Evolutionary conservation across 352 stramenopile genomes (phyloP).

Genomic region (Pythium chondricola): DNA sequence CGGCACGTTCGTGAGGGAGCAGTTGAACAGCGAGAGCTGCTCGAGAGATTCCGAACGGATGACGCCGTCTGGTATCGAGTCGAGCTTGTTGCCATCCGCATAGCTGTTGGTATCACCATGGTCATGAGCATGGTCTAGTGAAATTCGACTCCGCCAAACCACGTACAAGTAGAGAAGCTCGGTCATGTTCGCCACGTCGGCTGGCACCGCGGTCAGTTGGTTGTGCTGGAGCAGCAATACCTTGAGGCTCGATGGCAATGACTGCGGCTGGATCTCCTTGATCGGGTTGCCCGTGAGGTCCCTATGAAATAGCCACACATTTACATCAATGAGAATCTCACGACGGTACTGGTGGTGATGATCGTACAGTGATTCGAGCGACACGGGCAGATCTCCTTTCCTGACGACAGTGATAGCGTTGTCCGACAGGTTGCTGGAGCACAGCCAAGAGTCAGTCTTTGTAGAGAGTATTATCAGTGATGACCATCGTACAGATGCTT

Average conservation of each 20-base stretch:
- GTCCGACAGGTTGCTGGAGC: not conserved
- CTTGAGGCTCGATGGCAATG: not conserved
- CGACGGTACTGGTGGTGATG: no score
- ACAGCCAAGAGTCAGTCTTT: no score
- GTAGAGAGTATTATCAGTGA: no score
- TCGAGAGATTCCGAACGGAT: not conserved
- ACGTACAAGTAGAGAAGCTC: conserved; percentile 5
- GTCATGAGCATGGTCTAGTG: no score
- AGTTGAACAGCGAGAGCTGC: conserved; percentile 8
- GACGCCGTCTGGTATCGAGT: not conserved
- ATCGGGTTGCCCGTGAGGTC: conserved; percentile 5
- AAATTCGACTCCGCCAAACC: not conserved
- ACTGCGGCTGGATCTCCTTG: not conserved
- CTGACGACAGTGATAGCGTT: not conserved
- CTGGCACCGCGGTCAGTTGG: conserved; percentile 3
- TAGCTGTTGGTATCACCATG: no score
- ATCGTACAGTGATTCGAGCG: not conserved
- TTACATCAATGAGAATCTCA: no score
- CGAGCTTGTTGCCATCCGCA: conserved; percentile 3
- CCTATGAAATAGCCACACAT: no score
- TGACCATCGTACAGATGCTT: conserved; percentile 1
- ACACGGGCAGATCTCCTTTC: not conserved
- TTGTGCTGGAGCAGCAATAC: conserved; percentile 1
- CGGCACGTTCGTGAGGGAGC: conserved; percentile 3
- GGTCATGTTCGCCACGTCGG: conserved; percentile 4